phyloP scores from a whole-genome alignment of 2,329 filamentous ascomycete genomes.

The Penicillium sclerotiorum region DNA sequence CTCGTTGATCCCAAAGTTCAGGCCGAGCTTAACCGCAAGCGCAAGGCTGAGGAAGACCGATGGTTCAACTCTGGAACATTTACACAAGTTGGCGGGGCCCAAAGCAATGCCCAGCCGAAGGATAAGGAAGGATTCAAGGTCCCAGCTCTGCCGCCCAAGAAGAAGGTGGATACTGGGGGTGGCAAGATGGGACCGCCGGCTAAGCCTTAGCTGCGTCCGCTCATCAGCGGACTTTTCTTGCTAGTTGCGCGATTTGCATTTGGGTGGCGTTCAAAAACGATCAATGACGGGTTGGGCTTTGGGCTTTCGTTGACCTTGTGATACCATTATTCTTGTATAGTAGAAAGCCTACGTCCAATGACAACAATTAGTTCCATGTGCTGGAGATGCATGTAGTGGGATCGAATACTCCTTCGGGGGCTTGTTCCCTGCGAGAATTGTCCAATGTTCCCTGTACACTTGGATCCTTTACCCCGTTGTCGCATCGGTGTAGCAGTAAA shows the following conservation, averaged over 20 bases:
- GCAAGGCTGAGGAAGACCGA: conserved; percentile 89
- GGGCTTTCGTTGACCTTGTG: not conserved
- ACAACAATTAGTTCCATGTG: not conserved
- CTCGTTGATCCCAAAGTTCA: conserved; percentile 91
- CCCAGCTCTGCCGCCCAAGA: conserved; percentile 70
- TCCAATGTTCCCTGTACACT: no score
- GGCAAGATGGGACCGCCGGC: conserved; percentile 56
- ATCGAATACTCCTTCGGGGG: no score
- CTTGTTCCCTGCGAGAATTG: no score
- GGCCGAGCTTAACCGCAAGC: conserved; percentile 83
- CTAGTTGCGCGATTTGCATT: conserved; percentile 17
- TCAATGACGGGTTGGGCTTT: not conserved
- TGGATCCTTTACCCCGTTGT: no score
- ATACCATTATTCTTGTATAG: conserved; percentile 2
- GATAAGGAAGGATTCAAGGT: conserved; percentile 76
- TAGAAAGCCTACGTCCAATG: not conserved
- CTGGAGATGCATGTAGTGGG: not conserved
- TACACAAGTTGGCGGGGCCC: conserved; percentile 71
- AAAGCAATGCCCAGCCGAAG: conserved; percentile 38
- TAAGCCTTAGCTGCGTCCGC: conserved; percentile 24
- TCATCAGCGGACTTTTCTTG: conserved; percentile 8
- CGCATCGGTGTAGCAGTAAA: no score
- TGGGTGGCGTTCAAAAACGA: conserved; percentile 15
- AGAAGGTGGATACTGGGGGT: conserved; percentile 70
- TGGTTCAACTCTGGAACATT: conserved; percentile 99